phyloP scores from a whole-genome alignment of 1,284 basidiomycete genomes.

The Butyriboletus regius region DNA sequence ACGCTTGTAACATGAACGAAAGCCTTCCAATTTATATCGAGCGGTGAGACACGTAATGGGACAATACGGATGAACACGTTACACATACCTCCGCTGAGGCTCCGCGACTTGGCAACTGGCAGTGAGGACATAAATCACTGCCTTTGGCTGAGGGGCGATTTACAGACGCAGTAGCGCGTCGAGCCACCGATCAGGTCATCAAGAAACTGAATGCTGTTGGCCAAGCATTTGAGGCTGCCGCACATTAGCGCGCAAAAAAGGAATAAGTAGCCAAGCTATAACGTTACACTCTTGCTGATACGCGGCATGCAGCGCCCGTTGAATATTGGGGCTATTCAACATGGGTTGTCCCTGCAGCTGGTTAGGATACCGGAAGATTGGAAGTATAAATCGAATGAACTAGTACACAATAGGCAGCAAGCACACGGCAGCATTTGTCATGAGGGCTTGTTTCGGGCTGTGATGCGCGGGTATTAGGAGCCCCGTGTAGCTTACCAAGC shows the following conservation, averaged over 20 bases:
- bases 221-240: too few relatives aligned
- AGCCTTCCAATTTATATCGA: constrained; percentile 13
- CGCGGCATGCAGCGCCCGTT: not conserved
- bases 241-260: too few relatives aligned
- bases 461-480: not conserved
- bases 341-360: too few relatives aligned
- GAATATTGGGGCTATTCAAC: too few relatives aligned
- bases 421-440: not conserved
- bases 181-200: not conserved
- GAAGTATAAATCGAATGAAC: not conserved
- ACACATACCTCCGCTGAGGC: not conserved
- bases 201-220: too few relatives aligned
- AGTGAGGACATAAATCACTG: not conserved
- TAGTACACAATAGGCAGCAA: not conserved
- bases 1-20: not conserved
- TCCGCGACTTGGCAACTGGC: not conserved
- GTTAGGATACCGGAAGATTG: not conserved
- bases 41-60: not conserved
- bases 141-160: not conserved
- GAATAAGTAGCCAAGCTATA: too few relatives aligned
- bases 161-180: not conserved
- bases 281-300: too few relatives aligned
- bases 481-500: not conserved
- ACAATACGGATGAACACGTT: not conserved
- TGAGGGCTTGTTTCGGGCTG: not conserved